Evolutionary conservation across 2,329 filamentous ascomycete species (phyloP).

Genomic region (Claviceps sp.): DNA sequence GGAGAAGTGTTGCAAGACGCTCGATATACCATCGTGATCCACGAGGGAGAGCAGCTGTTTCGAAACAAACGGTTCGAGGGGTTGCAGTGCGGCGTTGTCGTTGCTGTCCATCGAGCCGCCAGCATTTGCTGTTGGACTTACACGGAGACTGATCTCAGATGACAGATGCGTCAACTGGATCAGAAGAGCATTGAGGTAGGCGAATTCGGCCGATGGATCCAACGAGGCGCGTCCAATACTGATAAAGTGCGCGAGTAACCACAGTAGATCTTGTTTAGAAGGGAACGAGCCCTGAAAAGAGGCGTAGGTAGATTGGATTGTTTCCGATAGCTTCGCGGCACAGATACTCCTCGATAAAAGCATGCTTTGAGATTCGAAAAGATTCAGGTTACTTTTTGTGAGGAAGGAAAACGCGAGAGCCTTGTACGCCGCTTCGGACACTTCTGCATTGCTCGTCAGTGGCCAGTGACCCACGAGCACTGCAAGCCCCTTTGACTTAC

Average conservation of each 20-base stretch:
- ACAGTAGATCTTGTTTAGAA: slow-evolving; percentile 36
- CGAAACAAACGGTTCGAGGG: slow-evolving; percentile 44
- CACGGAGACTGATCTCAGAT: slow-evolving; percentile 30
- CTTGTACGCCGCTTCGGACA: slow-evolving; percentile 15
- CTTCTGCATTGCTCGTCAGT: background rate
- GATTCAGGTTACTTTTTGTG: slow-evolving; percentile 19
- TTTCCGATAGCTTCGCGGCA: slow-evolving; percentile 25
- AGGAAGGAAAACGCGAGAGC: slow-evolving; percentile 27
- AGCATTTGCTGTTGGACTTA: slow-evolving; percentile 1
- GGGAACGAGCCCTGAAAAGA: slow-evolving; percentile 11
- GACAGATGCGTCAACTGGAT: slow-evolving; percentile 39
- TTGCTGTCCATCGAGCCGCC: slow-evolving; percentile 8
- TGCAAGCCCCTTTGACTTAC: slow-evolving; percentile 8
- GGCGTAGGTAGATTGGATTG: slow-evolving; percentile 25
- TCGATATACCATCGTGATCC: slow-evolving; percentile 59
- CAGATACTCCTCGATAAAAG: slow-evolving; percentile 25
- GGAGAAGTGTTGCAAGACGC: slow-evolving; percentile 21
- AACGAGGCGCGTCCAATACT: slow-evolving; percentile 33
- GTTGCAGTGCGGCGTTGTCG: slow-evolving; percentile 3
- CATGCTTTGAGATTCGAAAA: slow-evolving; percentile 27
- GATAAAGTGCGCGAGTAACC: slow-evolving; percentile 55
- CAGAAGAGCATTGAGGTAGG: slow-evolving; percentile 38
- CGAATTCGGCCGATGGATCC: slow-evolving; percentile 20
- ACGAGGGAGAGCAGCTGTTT: slow-evolving; percentile 57
- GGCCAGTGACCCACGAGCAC: background rate